Evolutionary conservation across 495 filamentous ascomycete genomes (phyloP).

Genomic region (Xylaria scruposa): DNA sequence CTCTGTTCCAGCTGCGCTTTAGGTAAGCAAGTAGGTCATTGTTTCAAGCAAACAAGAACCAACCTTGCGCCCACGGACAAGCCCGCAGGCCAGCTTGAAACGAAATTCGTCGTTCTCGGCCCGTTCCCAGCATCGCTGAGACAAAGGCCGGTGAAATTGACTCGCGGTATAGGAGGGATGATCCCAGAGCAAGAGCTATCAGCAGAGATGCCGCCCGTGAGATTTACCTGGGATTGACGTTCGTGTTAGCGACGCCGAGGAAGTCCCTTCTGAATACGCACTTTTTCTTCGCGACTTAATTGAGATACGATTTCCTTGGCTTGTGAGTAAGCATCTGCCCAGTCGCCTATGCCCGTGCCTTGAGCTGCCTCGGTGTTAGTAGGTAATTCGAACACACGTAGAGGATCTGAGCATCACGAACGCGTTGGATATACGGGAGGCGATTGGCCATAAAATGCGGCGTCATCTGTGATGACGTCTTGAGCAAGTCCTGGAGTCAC

Average conservation of each 20-base stretch:
- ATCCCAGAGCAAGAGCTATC: conserved; percentile 61
- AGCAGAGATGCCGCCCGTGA: conserved; percentile 56
- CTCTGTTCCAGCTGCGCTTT: conserved; percentile 63
- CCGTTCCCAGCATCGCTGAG: conserved; percentile 69
- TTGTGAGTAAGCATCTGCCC: conserved; percentile 58
- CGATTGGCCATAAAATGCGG: conserved; percentile 62
- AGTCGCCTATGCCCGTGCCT: conserved; percentile 47
- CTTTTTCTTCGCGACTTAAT: conserved; percentile 68
- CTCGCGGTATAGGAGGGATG: conserved; percentile 57
- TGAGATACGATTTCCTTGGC: conserved; percentile 61
- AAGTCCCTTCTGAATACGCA: conserved; percentile 28
- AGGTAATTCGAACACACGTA: conserved; percentile 40
- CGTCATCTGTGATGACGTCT: conserved; percentile 50
- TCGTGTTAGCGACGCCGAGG: background rate
- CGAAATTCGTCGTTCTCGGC: conserved; percentile 64
- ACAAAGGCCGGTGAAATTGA: conserved; percentile 68
- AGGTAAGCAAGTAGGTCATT: background rate
- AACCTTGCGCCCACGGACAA: conserved; percentile 66
- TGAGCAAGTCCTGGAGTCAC: conserved; percentile 40
- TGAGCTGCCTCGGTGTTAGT: conserved; percentile 73
- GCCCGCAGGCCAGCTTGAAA: conserved; percentile 62
- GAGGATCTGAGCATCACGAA: conserved; percentile 32
- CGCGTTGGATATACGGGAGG: conserved; percentile 65
- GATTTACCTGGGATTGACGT: conserved; percentile 44
- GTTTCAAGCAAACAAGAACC: background rate